Evolutionary conservation across 106 monocot species (phyloP), one percentile per base, ranked within the genome.

Genomic region (Gastrodia elata): DNA sequence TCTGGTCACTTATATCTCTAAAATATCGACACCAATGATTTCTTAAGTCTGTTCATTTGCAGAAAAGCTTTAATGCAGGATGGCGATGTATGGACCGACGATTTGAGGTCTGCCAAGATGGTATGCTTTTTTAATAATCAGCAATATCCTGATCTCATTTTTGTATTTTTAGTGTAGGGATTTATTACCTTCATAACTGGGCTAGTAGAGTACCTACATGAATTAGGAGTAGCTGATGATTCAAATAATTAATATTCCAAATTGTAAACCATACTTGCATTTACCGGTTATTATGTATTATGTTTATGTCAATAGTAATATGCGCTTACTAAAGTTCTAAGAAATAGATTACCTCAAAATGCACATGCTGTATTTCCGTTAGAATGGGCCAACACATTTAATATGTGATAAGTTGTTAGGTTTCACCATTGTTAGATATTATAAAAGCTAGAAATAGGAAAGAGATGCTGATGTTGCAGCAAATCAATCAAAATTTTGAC

Each of bases 21-120:
- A 69, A 25, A 25, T 40, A 18, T 40, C 4, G 6, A 8, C 11
- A 69, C 24, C 69, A n/a, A n/a, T 67, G 39, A 69, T 69, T 11
- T 40, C 11, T 5, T 68, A 69, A 69, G 25, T 35, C 26, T 35
- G 56, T 27, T 46, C n/a, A n/a, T n/a, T 7, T 39, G 71, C 84
- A 97, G 97, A 79, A 97, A 97, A 38, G 27, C 10, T 18, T 58
- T 32, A 2, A 22, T 37, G 64, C 75, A 86, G 57, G 88, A 88
- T 75, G 77, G 79, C 32, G 78, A 73, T 38, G 30, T 56, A 42
- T 83, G 78, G 58, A 68, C 40, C 25, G 78, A 82, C 24, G 93
- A 87, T 40, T 65, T 71, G 6, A 90, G 81, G 68, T 86, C 80
- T 25, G 59, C 80, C 14, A 97, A 91, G 78, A 84, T 84, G 91